Base-by-base conservation (phyloP, 495 filamentous ascomycete species). In the Monascus purpureus region DNA sequence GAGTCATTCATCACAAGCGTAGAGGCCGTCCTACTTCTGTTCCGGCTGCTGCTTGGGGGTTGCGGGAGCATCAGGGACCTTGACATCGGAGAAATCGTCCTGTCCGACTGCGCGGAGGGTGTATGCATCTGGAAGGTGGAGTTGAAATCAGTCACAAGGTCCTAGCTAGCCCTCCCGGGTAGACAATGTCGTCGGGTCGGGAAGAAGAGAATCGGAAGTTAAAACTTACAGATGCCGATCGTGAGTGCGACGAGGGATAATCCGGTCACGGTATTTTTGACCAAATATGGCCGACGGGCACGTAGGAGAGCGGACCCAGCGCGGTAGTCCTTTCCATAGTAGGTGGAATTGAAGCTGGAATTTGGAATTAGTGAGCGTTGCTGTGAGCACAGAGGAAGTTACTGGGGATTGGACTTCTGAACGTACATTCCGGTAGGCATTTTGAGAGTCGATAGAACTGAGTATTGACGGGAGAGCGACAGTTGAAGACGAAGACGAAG, bases 61-160 rank as follows among this genome's bases (percentile, higher is more conserved):
- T 4, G 42, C 55, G 28, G 80, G 77, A 5, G 69, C 63, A 47
- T 80, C 77, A 29, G 88, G 86, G 26, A 93, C 75, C 45, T 73
- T 72, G 34, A 99, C 86, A 50, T 99, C 90, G 43, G 88, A 83
- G 70, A 99, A 99, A 38, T 99, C 85, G 54, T 99, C 90, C 59
- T 96, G 92, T 22, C 85, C 78, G 48, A 99, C 77, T 15, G 80
- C 85, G 32, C 62, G 67, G 49, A 99, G 80, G 6, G 90, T 96
- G 57, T 80, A 96, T 32, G 73, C 58, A 50, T 94, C 90, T 97
- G 11, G 17, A 6, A 6, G 4, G 4, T 4, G 25, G 5, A 17
- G 24, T 23, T 17, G 12, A 8, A 5, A 11, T 14, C 11, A 20
- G n/a, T n/a, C n/a, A n/a, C n/a, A n/a, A n/a, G n/a, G n/a, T n/a